A percentile compares a stretch with the other conserved stretches of the same genome.
These are phyloP conservation scores for Paramecium primaurelia DNA, from an alignment of 73 alveolate genomes.

Conservation along the genomic window DNA sequence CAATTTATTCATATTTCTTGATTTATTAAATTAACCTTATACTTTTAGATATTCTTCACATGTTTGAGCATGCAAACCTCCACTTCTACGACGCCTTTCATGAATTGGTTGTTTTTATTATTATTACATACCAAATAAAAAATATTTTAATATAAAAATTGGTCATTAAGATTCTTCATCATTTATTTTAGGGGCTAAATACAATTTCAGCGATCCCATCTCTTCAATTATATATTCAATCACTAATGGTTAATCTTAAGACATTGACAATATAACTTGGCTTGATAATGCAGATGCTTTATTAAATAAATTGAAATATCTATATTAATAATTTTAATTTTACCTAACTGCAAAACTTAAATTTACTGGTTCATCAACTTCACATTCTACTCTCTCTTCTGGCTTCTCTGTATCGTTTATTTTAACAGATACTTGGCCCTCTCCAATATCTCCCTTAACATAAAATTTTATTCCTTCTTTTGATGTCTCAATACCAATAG, in stretches of 20 bases:
- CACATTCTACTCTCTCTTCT: conserved; percentile 78
- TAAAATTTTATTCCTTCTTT: conserved; percentile 82
- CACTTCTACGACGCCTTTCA: conserved; percentile 22
- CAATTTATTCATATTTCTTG: conserved; percentile 30
- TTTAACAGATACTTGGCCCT: conserved; percentile 89
- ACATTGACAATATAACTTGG: conserved; percentile 82
- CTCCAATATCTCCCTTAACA: conserved; percentile 94
- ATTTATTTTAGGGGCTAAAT: conserved; percentile 98
- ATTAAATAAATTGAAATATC: conserved; percentile 97
- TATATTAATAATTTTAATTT: conserved; percentile 16
- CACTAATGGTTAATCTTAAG: conserved; percentile 91
- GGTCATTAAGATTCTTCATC: conserved; percentile 74
- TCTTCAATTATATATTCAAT: conserved; percentile 89
- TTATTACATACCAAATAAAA: not conserved
- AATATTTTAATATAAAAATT: not conserved
- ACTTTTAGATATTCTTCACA: conserved; percentile 49
- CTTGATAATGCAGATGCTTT: conserved; percentile 90
- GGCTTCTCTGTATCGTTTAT: conserved; percentile 79
- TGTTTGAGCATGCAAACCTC: conserved; percentile 35
- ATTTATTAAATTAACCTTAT: not conserved
- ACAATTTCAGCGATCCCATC: conserved; percentile 93
- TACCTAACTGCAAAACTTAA: conserved; percentile 88
- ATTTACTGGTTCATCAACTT: conserved; percentile 84
- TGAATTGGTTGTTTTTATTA: not conserved
- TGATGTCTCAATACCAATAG: conserved; percentile 88